Evolutionary conservation across 2,329 filamentous ascomycete species (phyloP), one percentile per base, ranked within the genome.

Genomic region (Leptodontidium sp.): DNA sequence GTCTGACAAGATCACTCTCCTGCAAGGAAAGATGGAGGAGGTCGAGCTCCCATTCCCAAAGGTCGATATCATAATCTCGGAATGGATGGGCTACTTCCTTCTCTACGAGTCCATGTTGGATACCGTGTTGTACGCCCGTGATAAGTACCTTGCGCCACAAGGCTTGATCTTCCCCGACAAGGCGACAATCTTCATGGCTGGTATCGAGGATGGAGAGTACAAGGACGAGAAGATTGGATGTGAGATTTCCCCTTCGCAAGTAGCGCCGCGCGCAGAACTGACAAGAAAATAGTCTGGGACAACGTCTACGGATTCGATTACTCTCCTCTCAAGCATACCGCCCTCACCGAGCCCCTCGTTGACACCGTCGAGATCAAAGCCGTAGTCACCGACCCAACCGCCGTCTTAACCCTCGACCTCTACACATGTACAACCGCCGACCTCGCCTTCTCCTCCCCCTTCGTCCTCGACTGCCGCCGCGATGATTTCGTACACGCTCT

Each of bases 1-100:
- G 87, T 87, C 91, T 64, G 92, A 95, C 84, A 97, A 97, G 88
- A 98, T 99, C 81, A 98, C 96, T 64, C 89, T 99, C 69, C 88
- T 99, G 73, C 96, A 98, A 85, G 96, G 96, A 81, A 99, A 99
- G 88, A 99, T 99, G 96, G 96, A 99, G 85, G 96, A 99, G 84
- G 94, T 99, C 57, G 86, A 92, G 78, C 86, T 99, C 71, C 96
- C 96, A 24, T 97, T 92, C 82, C 91, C 93, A 78, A 93, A 98
- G 83, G 96, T 99, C 74, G 96, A 99, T 79, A 99, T 99, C 80
- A 99, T 99, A 84, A 97, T 99, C 81, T 98, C 95, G 1, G 96
- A 99, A 86, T 99, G 96, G 96, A 99, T 99, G 96, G 96, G 96
- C 43, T 99, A 99, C 85, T 98, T 98, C 86, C 85, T 99, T 64